A percentile compares a stretch with the other conserved stretches of the same genome.
phyloP scores from a whole-genome alignment of 192 early-diverging fungal species.

The Gaertneriomyces sp. region DNA sequence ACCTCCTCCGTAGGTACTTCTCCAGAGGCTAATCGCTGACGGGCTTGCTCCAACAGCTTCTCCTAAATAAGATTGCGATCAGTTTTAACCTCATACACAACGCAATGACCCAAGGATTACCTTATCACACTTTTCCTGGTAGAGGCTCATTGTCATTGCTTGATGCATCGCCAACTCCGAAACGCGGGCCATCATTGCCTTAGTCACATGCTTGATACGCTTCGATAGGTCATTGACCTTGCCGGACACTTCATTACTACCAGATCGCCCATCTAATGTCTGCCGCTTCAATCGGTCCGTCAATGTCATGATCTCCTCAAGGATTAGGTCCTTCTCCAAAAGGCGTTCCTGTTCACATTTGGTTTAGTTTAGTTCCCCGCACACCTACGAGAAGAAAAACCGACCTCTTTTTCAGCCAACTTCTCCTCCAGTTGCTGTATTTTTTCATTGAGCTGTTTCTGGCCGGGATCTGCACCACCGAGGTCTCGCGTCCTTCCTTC shows the following conservation, averaged over 20 bases:
- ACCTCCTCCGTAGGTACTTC: constrained; percentile 43
- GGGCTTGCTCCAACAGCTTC: constrained; percentile 42
- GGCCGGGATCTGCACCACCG: constrained; percentile 48
- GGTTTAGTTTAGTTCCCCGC: constrained; percentile 6
- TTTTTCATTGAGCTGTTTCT: constrained; percentile 45
- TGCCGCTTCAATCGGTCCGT: constrained; percentile 49
- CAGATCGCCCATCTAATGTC: constrained; percentile 42
- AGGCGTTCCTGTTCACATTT: constrained; percentile 44
- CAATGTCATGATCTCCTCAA: constrained; percentile 52
- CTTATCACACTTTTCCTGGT: constrained; percentile 57
- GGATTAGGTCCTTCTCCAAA: constrained; percentile 58
- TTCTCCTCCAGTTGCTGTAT: constrained; percentile 49
- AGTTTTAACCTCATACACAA: neutral
- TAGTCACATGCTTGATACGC: constrained; percentile 49
- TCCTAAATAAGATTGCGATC: constrained; percentile 29
- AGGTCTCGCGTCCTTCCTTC: constrained; percentile 46
- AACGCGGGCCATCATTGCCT: constrained; percentile 54
- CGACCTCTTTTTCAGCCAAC: constrained; percentile 58
- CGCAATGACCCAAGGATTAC: constrained; percentile 12
- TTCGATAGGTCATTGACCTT: constrained; percentile 55
- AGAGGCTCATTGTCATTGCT: constrained; percentile 54
- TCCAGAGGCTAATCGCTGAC: constrained; percentile 33
- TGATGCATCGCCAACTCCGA: constrained; percentile 64
- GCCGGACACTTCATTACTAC: constrained; percentile 40
- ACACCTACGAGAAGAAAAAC: neutral